Base-by-base conservation (phyloP, 768 basidiomycete genomes). In the Cytidiella melzeri region DNA sequence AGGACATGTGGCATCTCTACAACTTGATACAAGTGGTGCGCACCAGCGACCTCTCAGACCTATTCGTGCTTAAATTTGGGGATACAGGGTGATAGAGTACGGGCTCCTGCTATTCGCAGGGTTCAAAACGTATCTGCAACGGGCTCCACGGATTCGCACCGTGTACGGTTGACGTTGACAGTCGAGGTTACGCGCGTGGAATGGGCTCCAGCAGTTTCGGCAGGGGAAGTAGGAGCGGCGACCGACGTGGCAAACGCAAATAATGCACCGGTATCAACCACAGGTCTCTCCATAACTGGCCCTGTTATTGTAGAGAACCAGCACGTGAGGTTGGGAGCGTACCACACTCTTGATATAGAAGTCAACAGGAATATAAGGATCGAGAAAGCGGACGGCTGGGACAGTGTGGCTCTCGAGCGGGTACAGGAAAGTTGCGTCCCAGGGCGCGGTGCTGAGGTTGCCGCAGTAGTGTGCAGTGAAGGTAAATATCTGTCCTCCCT, bases 1-100 rank as follows among this genome's bases (percentile, higher is more conserved):
- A 99, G 69, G 96, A 99, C 66, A 96, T 99, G 87, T 99, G 95
- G 94, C 96, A 99, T 75, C 74, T 97, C 24, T 99, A 98, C 68
- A 98, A 99, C 71, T 74, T 99, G 48, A 96, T 99, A 47, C 81
- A 89, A 56, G 75, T 86, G 65, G 79, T 79, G 41, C 44, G 73
- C 44, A 36, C n/a, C 12, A 27, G n/a, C n/a, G 25, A 4, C 30
- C n/a, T n/a, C n/a, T 23, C 19, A 20, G 34, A 26, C 40, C 15
- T 49, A 25, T 34, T 37, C 47, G 50, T 54, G 40, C 47, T 30
- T 48, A 44, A 44, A 50, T 28, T 50, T 70, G 21, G 30, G 27
- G n/a, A 28, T 10, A 34, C 46, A 69, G 71, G 90, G 88, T 15
- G 94, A 98, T 61, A 70, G 80, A 50, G 83, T 98, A 39, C 78